Evolutionary conservation across 2,329 filamentous ascomycete genomes (phyloP).

Genomic region (Helotiales sp.): DNA sequence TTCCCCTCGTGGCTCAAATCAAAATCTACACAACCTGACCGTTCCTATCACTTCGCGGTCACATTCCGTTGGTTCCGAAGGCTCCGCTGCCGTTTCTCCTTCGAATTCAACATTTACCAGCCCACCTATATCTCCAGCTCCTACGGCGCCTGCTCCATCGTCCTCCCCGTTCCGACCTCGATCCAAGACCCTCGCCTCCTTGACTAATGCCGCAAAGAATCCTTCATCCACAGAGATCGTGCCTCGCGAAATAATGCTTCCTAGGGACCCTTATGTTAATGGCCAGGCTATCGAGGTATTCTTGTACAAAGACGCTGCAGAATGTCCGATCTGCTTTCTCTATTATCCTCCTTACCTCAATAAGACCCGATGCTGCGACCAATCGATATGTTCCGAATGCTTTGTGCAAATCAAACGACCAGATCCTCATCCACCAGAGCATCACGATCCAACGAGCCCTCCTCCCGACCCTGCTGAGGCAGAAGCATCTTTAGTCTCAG

Average conservation of each 20-base stretch:
- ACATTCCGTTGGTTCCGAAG: conserved; percentile 77
- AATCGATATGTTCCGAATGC: conserved; percentile 96
- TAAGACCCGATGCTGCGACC: conserved; percentile 90
- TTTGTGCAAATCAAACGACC: conserved; percentile 98
- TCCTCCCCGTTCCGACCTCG: conserved; percentile 72
- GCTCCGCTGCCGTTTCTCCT: conserved; percentile 54
- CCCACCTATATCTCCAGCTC: conserved; percentile 48
- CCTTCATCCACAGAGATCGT: conserved; percentile 69
- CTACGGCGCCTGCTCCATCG: conserved; percentile 42
- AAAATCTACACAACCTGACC: conserved; percentile 69
- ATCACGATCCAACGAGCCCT: conserved; percentile 29
- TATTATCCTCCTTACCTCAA: conserved; percentile 96
- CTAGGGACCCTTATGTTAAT: conserved; percentile 84
- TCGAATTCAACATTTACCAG: conserved; percentile 59
- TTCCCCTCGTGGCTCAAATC: conserved; percentile 52
- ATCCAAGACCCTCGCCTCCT: conserved; percentile 84
- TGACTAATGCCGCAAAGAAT: conserved; percentile 73
- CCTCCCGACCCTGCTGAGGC: conserved; percentile 40
- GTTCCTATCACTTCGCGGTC: conserved; percentile 78
- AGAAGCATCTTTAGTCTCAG: conserved; percentile 73
- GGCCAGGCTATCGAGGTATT: conserved; percentile 93
- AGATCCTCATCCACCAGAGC: conserved; percentile 86
- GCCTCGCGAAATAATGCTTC: conserved; percentile 76
- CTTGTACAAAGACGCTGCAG: conserved; percentile 84
- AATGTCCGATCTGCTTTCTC: conserved; percentile 96